Conservation (phyloP, 331 rosid genomes). For the Rhamnella rubrinervis region DNA sequence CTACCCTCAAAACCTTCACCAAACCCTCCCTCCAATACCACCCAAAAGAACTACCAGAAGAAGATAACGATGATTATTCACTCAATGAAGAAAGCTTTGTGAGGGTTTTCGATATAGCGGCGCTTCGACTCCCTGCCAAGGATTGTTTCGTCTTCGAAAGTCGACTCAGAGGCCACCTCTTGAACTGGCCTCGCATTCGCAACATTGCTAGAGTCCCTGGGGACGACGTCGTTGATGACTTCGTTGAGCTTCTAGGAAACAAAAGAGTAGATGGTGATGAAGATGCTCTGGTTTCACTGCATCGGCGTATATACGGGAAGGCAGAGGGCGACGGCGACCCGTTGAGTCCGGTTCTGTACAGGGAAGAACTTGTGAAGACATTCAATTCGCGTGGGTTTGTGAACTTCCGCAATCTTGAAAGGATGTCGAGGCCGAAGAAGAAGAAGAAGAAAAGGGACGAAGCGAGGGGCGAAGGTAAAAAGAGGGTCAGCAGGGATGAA, state of each 20-base stretch:
- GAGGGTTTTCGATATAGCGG: constrained; percentile 61
- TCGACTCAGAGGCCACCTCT: constrained; percentile 84
- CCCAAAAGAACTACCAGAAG: constrained; percentile 12
- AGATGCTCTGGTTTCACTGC: constrained; percentile 38
- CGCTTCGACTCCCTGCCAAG: constrained; percentile 76
- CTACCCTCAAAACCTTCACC: constrained; percentile 3
- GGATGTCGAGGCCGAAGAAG: constrained; percentile 73
- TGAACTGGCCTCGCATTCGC: constrained; percentile 94
- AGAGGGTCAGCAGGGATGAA: constrained; percentile 37
- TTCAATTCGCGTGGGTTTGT: constrained; percentile 72
- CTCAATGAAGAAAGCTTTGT: constrained; percentile 51
- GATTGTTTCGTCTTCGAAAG: constrained; percentile 69
- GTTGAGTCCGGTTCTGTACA: constrained; percentile 67
- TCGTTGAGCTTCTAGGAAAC: constrained; percentile 35
- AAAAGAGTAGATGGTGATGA: neutral
- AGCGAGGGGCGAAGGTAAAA: constrained; percentile 27
- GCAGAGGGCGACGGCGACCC: constrained; percentile 56
- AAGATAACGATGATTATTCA: constrained; percentile 16
- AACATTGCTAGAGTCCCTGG: constrained; percentile 88
- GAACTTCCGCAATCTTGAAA: constrained; percentile 67
- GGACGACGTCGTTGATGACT: constrained; percentile 59
- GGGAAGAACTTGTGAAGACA: constrained; percentile 67
- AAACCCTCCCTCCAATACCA: neutral
- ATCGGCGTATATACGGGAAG: constrained; percentile 60
- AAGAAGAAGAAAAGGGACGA: constrained; percentile 44